These are phyloP conservation scores for Plasmodium gonderi DNA, from an alignment of 169 alveolate species.

Conservation along the genomic window DNA sequence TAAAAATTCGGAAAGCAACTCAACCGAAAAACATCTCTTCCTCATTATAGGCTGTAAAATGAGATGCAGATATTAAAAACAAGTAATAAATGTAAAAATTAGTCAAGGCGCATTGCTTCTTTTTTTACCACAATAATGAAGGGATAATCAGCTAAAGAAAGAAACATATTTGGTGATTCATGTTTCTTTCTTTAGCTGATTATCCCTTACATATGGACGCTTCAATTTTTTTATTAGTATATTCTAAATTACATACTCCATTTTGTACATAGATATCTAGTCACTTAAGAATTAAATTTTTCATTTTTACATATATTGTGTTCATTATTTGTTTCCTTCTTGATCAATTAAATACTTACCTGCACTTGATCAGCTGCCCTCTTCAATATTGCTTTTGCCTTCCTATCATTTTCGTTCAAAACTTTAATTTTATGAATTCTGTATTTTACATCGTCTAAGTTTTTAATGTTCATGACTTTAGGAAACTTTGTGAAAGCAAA, in stretches of 20 bases:
- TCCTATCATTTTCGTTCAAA: slow-evolving; percentile 53
- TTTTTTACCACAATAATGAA: too few relatives aligned
- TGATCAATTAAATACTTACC: too few relatives aligned
- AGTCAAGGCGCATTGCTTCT: background rate
- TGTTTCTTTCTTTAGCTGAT: too few relatives aligned
- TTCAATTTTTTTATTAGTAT: too few relatives aligned
- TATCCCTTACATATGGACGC: too few relatives aligned
- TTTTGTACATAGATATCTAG: too few relatives aligned
- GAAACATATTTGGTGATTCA: too few relatives aligned
- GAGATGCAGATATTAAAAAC: background rate
- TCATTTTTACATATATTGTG: background rate
- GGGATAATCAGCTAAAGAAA: too few relatives aligned
- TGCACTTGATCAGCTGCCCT: slow-evolving; percentile 61
- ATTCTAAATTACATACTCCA: too few relatives aligned
- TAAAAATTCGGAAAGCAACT: slow-evolving; percentile 53
- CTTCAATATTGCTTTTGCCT: slow-evolving; percentile 46
- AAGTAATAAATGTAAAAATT: background rate
- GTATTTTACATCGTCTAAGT: slow-evolving; percentile 60
- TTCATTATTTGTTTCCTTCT: background rate
- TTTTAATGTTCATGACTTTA: slow-evolving; percentile 35
- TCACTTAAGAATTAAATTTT: too few relatives aligned
- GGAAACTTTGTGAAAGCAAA: background rate
- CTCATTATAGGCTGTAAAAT: slow-evolving; percentile 56
- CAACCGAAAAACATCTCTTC: slow-evolving; percentile 51
- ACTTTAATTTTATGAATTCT: slow-evolving; percentile 48